These are phyloP conservation scores for Naganishia sp. DNA, from an alignment of 1,284 basidiomycete species.

Conservation along the genomic window DNA sequence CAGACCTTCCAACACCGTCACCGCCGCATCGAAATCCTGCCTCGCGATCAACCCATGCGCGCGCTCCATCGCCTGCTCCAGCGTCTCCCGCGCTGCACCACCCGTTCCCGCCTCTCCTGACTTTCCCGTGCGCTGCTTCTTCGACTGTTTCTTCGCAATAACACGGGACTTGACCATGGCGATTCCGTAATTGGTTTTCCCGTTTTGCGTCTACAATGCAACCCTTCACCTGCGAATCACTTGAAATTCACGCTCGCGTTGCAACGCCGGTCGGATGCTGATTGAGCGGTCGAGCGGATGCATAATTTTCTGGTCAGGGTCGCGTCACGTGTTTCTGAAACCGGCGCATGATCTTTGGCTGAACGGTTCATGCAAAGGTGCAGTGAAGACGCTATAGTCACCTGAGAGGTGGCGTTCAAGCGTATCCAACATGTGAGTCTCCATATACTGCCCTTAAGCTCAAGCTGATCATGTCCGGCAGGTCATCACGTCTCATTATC, in stretches of 20 bases:
- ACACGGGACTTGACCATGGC: slow-evolving; percentile 21
- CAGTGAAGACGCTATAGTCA: too few species aligned
- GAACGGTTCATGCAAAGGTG: too few species aligned
- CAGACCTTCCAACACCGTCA: slow-evolving; percentile 60
- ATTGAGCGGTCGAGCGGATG: background rate
- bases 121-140: slow-evolving; percentile 17
- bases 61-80: slow-evolving; percentile 49
- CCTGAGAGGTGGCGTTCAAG: background rate
- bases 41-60: slow-evolving; percentile 28
- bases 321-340: background rate
- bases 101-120: slow-evolving; percentile 2
- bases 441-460: background rate
- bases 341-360: too few species aligned
- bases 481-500: slow-evolving; percentile 80
- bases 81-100: slow-evolving; percentile 5
- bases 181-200: background rate
- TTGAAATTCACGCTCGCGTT: too few species aligned
- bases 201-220: background rate
- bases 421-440: slow-evolving; percentile 11
- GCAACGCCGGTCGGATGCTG: too few species aligned
- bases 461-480: slow-evolving; percentile 1
- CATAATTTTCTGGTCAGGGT: slow-evolving; percentile 11
- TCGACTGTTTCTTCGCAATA: slow-evolving; percentile 15
- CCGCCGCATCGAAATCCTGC: slow-evolving; percentile 22
- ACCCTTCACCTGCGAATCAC: too few species aligned